phyloP scores from a whole-genome alignment of 2,329 filamentous ascomycete species.

The Pseudogymnoascus sp. region DNA sequence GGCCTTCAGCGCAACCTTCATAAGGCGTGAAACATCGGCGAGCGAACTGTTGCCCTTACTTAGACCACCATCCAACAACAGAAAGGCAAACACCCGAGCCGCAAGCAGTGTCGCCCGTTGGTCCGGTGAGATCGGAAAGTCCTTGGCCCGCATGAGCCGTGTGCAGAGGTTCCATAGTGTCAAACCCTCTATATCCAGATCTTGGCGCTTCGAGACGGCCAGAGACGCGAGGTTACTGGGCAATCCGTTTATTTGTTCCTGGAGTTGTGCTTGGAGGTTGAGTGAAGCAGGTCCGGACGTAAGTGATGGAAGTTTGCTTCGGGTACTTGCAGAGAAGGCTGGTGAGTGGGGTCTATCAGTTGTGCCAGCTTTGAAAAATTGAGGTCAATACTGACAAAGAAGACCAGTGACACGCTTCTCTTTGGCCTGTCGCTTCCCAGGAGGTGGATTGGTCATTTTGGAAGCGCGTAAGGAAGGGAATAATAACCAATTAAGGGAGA shows the following conservation, averaged over 20 bases:
- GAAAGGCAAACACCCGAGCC: slow-evolving; percentile 53
- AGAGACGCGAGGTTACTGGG: slow-evolving; percentile 27
- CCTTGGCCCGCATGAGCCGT: slow-evolving; percentile 36
- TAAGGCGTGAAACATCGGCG: slow-evolving; percentile 45
- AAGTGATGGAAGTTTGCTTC: slow-evolving; percentile 20
- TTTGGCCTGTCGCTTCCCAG: slow-evolving; percentile 20
- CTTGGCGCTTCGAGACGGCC: slow-evolving; percentile 32
- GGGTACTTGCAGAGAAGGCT: slow-evolving; percentile 26
- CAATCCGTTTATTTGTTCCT: slow-evolving; percentile 31
- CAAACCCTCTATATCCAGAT: slow-evolving; percentile 49
- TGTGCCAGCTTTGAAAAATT: background rate
- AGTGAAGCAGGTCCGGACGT: slow-evolving; percentile 17
- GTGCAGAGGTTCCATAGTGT: slow-evolving; percentile 62
- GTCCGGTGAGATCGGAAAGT: slow-evolving; percentile 8
- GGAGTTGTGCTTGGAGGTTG: slow-evolving; percentile 36
- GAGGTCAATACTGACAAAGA: slow-evolving; percentile 24
- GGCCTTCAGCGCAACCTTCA: slow-evolving; percentile 62
- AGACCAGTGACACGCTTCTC: slow-evolving; percentile 29
- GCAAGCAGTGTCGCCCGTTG: slow-evolving; percentile 26
- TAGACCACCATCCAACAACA: slow-evolving; percentile 51
- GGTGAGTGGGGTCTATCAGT: slow-evolving; percentile 21
- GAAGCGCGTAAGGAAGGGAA: background rate
- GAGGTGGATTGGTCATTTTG: background rate
- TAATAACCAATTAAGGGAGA: background rate
- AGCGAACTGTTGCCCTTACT: slow-evolving; percentile 19